Evolutionary conservation across 805 yeast genomes (phyloP).

Genomic region (Ogataea nonfermentans): DNA sequence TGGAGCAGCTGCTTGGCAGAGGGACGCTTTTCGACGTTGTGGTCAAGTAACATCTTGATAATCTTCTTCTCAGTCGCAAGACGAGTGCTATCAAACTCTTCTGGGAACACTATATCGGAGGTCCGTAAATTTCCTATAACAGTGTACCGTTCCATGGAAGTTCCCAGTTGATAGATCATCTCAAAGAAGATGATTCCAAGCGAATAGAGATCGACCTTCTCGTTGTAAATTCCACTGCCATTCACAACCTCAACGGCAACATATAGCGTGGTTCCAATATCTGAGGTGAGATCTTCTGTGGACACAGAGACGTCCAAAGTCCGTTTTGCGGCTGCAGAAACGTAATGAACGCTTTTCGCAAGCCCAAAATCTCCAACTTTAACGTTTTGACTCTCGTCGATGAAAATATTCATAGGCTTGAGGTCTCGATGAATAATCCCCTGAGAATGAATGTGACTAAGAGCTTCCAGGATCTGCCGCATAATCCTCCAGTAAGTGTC

Average conservation of each 20-base stretch:
- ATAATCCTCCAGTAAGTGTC: constrained; percentile 89
- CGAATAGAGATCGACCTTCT: constrained; percentile 94
- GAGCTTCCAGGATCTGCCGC: constrained; percentile 84
- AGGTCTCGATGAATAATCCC: constrained; percentile 95
- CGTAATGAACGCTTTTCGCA: constrained; percentile 80
- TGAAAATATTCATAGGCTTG: constrained; percentile 93
- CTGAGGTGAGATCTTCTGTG: constrained; percentile 79
- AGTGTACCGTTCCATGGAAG: constrained; percentile 90
- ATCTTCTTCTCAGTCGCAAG: constrained; percentile 62
- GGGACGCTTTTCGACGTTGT: constrained; percentile 76
- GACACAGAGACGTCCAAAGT: constrained; percentile 27
- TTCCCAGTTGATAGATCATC: constrained; percentile 81
- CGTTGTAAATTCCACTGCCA: constrained; percentile 77
- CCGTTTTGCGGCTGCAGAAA: constrained; percentile 24
- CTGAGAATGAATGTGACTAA: constrained; percentile 86
- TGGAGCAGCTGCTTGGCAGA: constrained; percentile 71
- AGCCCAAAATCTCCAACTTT: constrained; percentile 97
- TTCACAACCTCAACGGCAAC: constrained; percentile 85
- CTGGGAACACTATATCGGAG: constrained; percentile 64
- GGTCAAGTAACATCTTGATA: constrained; percentile 66
- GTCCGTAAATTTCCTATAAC: constrained; percentile 66
- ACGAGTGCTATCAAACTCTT: constrained; percentile 54
- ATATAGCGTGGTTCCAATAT: constrained; percentile 91
- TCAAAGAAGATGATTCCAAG: constrained; percentile 94
- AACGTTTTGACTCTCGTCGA: constrained; percentile 83